Percentiles rank a stretch among this genome's conserved stretches.
phyloP scores from a whole-genome alignment of 768 basidiomycete genomes.

The Pulveroboletus sp. region DNA sequence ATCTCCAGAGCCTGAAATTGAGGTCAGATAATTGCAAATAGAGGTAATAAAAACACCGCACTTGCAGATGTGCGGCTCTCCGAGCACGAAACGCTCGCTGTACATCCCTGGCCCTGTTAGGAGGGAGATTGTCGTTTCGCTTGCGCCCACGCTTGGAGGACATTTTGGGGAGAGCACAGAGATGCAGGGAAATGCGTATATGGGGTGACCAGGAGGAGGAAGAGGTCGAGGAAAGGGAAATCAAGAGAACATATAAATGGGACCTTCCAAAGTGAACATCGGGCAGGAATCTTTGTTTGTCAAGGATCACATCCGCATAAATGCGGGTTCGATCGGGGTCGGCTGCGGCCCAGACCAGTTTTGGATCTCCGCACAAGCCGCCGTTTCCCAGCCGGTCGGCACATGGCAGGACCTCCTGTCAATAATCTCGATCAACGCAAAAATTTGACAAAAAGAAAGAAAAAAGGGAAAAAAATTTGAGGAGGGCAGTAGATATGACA shows the following conservation, averaged over 20 bases:
- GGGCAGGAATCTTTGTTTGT: conserved; percentile 36
- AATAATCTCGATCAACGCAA: conserved; percentile 17
- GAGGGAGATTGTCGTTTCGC: conserved; percentile 61
- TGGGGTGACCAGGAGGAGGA: conserved; percentile 32
- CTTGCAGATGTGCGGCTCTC: conserved; percentile 84
- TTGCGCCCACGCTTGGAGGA: conserved; percentile 88
- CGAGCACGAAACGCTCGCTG: conserved; percentile 88
- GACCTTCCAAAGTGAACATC: conserved; percentile 34
- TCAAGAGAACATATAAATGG: conserved; percentile 40
- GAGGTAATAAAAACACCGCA: conserved; percentile 37
- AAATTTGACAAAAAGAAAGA: neutral
- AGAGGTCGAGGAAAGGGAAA: conserved; percentile 31
- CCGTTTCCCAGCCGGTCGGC: conserved; percentile 19
- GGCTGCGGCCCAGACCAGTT: conserved; percentile 35
- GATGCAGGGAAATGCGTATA: conserved; percentile 15
- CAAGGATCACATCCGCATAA: conserved; percentile 31
- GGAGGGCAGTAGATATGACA: neutral
- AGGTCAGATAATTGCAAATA: conserved; percentile 40
- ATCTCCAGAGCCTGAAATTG: conserved; percentile 69
- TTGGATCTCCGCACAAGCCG: conserved; percentile 34
- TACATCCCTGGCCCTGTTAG: conserved; percentile 77
- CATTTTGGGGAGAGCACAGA: conserved; percentile 39
- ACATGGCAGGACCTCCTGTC: conserved; percentile 12
- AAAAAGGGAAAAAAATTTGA: neutral
- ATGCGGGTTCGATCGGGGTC: conserved; percentile 38